Evolutionary conservation across 257 asterid genomes (phyloP).

Genomic region (Leonotis leonurus): DNA sequence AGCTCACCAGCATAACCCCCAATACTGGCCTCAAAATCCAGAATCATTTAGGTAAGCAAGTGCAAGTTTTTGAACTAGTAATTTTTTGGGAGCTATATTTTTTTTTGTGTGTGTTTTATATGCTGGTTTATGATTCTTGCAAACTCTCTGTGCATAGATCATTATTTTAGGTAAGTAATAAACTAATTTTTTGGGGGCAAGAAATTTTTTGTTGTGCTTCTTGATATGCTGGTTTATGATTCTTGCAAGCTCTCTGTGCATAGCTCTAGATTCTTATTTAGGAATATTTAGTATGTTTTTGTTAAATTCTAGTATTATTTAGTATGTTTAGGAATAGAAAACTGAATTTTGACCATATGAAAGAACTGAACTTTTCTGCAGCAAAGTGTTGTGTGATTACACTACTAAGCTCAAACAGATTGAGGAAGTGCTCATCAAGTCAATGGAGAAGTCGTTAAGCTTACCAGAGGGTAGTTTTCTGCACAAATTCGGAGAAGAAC

Average conservation of each 20-base stretch:
- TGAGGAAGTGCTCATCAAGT: constrained; percentile 25
- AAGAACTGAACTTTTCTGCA: constrained; percentile 2
- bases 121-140: not conserved
- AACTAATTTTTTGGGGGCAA: not conserved
- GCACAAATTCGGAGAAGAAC: constrained; percentile 37
- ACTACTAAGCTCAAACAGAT: constrained; percentile 15
- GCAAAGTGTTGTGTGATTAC: constrained; percentile 33
- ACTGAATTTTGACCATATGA: no score
- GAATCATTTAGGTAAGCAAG: constrained; percentile 31
- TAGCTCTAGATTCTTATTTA: no score
- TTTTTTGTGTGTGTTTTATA: not conserved
- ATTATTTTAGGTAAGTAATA: no score
- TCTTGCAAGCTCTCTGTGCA: not conserved
- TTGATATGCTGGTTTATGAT: not conserved
- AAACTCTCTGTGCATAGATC: no score
- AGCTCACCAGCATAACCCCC: constrained; percentile 13
- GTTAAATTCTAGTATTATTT: not conserved
- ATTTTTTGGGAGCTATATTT: not conserved
- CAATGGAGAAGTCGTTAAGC: constrained; percentile 41
- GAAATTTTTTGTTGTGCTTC: not conserved
- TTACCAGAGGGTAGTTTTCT: constrained; percentile 39
- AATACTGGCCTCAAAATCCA: constrained; percentile 57
- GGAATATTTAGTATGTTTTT: no score
- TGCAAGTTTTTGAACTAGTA: not conserved
- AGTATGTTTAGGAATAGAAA: not conserved